phyloP scores from a whole-genome alignment of 2,329 filamentous ascomycete species.

The Lecanicillium sp. region DNA sequence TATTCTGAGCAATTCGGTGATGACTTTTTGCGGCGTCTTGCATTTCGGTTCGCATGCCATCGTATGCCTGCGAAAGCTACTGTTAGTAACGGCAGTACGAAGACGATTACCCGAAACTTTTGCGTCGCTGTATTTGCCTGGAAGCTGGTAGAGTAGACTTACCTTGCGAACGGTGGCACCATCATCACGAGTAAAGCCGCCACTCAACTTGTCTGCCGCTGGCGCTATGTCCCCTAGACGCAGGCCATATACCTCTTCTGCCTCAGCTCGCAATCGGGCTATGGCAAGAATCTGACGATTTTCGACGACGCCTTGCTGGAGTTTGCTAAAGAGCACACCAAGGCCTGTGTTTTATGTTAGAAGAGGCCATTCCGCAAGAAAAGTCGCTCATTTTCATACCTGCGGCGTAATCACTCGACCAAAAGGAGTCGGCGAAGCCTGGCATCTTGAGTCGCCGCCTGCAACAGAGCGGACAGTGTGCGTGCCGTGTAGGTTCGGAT shows the following conservation, averaged over 20 bases:
- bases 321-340: conserved; percentile 89
- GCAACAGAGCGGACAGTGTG: no score
- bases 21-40: conserved; percentile 82
- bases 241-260: conserved; percentile 81
- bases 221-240: conserved; percentile 75
- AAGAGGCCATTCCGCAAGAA: not conserved
- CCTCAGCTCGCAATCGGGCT: conserved; percentile 88
- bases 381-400: conserved; percentile 40
- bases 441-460: conserved; percentile 51
- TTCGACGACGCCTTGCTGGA: conserved; percentile 91
- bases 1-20: conserved; percentile 92
- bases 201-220: conserved; percentile 69
- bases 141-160: no score
- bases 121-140: no score
- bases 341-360: conserved; percentile 46
- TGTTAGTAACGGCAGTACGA: no score
- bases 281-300: conserved; percentile 91
- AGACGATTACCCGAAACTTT: no score
- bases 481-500: not conserved
- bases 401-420: conserved; percentile 95
- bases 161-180: conserved; percentile 95
- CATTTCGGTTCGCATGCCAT: conserved; percentile 89
- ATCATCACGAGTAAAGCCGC: conserved; percentile 85
- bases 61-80: conserved; percentile 69
- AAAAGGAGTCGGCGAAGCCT: conserved; percentile 92